A percentile compares a stretch with the other conserved stretches of the same genome.
Conservation (phyloP, 2,329 filamentous ascomycete species). For the Fusarium beomiforme region DNA sequence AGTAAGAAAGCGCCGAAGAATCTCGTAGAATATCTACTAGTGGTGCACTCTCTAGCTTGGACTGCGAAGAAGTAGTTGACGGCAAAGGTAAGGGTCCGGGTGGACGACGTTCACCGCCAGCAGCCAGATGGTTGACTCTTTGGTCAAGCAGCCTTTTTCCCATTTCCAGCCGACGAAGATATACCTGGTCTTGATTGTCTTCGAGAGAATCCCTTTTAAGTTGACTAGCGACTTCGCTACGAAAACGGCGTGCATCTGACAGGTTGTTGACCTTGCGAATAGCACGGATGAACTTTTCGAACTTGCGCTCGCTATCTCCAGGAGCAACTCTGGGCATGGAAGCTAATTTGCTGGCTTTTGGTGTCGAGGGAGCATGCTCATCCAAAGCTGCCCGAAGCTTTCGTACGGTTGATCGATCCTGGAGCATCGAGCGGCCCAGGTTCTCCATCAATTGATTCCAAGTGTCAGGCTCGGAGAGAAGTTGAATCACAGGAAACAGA, state of each 20-base stretch:
- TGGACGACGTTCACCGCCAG: slow-evolving; percentile 64
- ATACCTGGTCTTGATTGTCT: slow-evolving; percentile 84
- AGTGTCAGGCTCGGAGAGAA: slow-evolving; percentile 90
- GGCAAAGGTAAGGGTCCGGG: slow-evolving; percentile 37
- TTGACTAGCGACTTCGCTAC: slow-evolving; percentile 92
- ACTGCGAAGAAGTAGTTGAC: slow-evolving; percentile 53
- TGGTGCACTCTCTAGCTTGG: slow-evolving; percentile 77
- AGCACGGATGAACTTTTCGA: slow-evolving; percentile 91
- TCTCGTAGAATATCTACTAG: slow-evolving; percentile 89
- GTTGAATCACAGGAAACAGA: slow-evolving; percentile 80
- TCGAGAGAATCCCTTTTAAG: slow-evolving; percentile 83
- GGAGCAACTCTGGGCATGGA: slow-evolving; percentile 83
- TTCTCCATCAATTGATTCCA: slow-evolving; percentile 98
- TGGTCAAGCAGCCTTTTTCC: slow-evolving; percentile 91
- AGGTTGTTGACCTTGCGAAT: slow-evolving; percentile 90
- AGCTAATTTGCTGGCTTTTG: slow-evolving; percentile 70
- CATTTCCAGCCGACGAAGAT: slow-evolving; percentile 89
- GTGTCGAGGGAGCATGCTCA: slow-evolving; percentile 87
- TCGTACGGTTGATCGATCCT: slow-evolving; percentile 94
- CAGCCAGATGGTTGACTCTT: slow-evolving; percentile 82
- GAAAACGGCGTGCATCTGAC: slow-evolving; percentile 90
- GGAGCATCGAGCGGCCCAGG: slow-evolving; percentile 84
- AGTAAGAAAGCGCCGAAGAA: slow-evolving; percentile 91
- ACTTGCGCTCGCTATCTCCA: slow-evolving; percentile 88
- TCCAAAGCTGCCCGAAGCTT: slow-evolving; percentile 92